phyloP scores from a whole-genome alignment of 768 basidiomycete genomes.

The Pisolithus tinctorius region DNA sequence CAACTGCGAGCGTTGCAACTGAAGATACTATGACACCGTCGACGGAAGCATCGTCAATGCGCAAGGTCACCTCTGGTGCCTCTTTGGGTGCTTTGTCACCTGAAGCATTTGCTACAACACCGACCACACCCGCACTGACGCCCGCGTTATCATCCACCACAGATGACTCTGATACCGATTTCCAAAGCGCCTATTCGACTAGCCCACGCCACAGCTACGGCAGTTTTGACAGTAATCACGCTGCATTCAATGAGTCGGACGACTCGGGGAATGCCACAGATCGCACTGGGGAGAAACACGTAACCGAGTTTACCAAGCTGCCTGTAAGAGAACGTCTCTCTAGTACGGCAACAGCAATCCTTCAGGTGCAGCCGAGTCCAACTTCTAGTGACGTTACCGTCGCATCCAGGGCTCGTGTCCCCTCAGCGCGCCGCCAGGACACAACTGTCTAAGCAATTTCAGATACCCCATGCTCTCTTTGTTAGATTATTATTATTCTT shows the following conservation, averaged over 20 bases:
- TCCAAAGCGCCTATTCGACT: conserved; percentile 79
- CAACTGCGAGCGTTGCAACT: conserved; percentile 8
- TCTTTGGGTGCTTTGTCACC: conserved; percentile 22
- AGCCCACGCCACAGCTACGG: conserved; percentile 66
- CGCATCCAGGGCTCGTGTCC: conserved; percentile 16
- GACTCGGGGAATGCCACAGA: conserved; percentile 25
- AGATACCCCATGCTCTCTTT: conserved; percentile 22
- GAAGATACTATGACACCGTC: conserved; percentile 20
- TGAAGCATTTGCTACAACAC: conserved; percentile 16
- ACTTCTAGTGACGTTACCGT: conserved; percentile 37
- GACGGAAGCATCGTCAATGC: conserved; percentile 27
- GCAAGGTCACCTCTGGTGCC: conserved; percentile 29
- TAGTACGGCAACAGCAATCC: conserved; percentile 47
- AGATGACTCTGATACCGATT: conserved; percentile 80
- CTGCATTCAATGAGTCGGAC: conserved; percentile 20
- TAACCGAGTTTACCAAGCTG: conserved; percentile 30
- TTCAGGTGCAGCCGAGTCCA: conserved; percentile 31
- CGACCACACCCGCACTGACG: conserved; percentile 32
- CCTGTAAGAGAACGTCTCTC: conserved; percentile 48
- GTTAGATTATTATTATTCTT: conserved; percentile 16
- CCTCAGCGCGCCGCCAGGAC: conserved; percentile 15
- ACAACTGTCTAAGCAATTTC: conserved; percentile 11
- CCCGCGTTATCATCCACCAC: conserved; percentile 35
- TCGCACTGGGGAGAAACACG: conserved; percentile 24
- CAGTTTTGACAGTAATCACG: conserved; percentile 31